A percentile compares a stretch with the other conserved stretches of the same genome.
Conservation (phyloP, 139 green algal genomes). For the Closterium sp. region DNA sequence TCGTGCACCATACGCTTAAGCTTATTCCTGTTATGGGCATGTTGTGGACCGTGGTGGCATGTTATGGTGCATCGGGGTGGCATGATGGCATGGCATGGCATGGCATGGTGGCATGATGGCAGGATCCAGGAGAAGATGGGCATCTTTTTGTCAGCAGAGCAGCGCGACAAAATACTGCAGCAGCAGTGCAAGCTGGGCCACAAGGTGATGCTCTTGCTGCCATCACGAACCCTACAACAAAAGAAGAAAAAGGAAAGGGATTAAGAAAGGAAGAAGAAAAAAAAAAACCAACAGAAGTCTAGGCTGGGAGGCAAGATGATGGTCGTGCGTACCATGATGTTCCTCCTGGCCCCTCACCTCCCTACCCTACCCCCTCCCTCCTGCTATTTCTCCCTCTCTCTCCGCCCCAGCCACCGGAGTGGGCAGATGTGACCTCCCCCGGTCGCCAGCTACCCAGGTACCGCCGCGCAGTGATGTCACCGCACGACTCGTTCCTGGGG, state of each 20-base stretch:
- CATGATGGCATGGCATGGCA: background rate
- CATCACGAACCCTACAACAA: too few relatives aligned
- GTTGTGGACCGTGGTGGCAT: too few relatives aligned
- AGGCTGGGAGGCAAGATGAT: too few relatives aligned
- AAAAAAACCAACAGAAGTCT: too few relatives aligned
- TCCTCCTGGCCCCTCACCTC: background rate
- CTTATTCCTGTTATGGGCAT: too few relatives aligned
- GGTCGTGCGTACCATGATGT: too few relatives aligned
- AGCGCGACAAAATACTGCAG: background rate
- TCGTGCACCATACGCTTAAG: too few relatives aligned
- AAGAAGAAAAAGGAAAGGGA: too few relatives aligned
- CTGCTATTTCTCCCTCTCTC: background rate
- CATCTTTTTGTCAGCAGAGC: background rate
- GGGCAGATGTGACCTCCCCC: background rate
- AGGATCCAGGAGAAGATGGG: slow-evolving; percentile 11
- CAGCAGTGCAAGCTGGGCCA: background rate
- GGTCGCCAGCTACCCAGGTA: background rate
- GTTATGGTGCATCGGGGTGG: too few relatives aligned
- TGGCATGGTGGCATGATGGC: background rate
- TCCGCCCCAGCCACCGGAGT: background rate
- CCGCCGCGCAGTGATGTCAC: background rate
- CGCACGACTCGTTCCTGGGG: slow-evolving; percentile 5
- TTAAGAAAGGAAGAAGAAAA: too few relatives aligned
- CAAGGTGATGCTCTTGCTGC: background rate
- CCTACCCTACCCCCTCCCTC: background rate